A percentile compares a stretch with the other conserved stretches of the same genome.
These are phyloP conservation scores for Drosera capensis DNA, from an alignment of 148 eudicot genomes.

Conservation along the genomic window DNA sequence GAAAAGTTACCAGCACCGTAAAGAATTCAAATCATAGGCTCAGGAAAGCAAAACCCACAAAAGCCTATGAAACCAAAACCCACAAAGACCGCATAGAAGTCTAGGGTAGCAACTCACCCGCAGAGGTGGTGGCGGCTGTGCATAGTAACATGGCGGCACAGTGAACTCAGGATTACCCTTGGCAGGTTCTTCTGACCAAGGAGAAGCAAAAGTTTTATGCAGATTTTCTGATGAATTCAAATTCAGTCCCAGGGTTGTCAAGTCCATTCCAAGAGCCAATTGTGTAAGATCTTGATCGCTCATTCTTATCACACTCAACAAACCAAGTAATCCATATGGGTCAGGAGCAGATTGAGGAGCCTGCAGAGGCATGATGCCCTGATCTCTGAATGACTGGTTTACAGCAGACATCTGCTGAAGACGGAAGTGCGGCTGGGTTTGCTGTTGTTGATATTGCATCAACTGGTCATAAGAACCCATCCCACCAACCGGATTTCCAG, in stretches of 20 bases:
- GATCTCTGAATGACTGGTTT: conserved; percentile 68
- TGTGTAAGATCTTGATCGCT: conserved; percentile 77
- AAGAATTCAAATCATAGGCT: conserved; percentile 1
- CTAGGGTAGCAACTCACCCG: conserved; percentile 35
- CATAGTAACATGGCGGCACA: conserved; percentile 73
- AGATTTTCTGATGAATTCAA: conserved; percentile 74
- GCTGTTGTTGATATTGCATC: conserved; percentile 77
- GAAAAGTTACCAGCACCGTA: not conserved
- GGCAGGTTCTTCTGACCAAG: conserved; percentile 93
- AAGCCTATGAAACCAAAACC: no score
- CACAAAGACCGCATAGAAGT: not conserved
- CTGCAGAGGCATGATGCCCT: conserved; percentile 62
- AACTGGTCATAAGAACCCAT: conserved; percentile 53
- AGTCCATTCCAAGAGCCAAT: conserved; percentile 80
- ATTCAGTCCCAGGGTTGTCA: conserved; percentile 78
- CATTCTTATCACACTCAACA: conserved; percentile 74
- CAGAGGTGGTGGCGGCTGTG: conserved; percentile 53
- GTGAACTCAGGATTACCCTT: conserved; percentile 81
- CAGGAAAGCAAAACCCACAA: not conserved
- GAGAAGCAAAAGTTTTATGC: conserved; percentile 70
- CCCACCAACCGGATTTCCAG: conserved; percentile 28
- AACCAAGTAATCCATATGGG: conserved; percentile 71
- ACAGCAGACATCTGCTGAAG: conserved; percentile 62
- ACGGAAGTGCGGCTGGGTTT: conserved; percentile 59
- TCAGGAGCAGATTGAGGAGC: conserved; percentile 52